Evolutionary conservation across 2,329 filamentous ascomycete genomes (phyloP).

Genomic region (Paramyrothecium roridum): DNA sequence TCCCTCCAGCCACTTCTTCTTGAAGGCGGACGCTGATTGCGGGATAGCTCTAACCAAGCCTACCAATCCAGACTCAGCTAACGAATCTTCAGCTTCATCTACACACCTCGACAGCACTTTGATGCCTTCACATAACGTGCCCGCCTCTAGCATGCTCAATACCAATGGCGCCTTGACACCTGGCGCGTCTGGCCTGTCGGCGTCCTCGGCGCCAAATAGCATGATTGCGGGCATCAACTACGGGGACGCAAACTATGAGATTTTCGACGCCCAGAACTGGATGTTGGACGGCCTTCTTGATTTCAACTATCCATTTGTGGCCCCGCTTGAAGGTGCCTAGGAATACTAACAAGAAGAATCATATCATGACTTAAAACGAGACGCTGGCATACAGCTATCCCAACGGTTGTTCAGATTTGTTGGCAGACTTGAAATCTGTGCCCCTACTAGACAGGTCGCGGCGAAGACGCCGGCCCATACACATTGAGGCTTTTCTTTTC

Average conservation of each 20-base stretch:
- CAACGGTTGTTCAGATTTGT: no score
- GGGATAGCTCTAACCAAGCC: conserved; percentile 72
- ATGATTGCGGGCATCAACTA: conserved; percentile 54
- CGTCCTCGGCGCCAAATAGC: conserved; percentile 36
- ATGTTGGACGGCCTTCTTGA: conserved; percentile 84
- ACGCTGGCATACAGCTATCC: not conserved
- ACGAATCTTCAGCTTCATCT: conserved; percentile 68
- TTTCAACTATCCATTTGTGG: conserved; percentile 67
- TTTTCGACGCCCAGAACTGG: conserved; percentile 92
- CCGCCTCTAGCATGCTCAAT: conserved; percentile 43
- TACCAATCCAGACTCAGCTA: conserved; percentile 77
- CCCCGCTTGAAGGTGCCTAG: conserved; percentile 51
- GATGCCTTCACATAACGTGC: conserved; percentile 35
- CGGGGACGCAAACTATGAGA: conserved; percentile 72
- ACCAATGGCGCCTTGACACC: conserved; percentile 53
- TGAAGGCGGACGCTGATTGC: conserved; percentile 15
- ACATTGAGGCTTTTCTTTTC: not conserved
- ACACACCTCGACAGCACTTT: conserved; percentile 62
- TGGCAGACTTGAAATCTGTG: no score
- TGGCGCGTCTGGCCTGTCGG: conserved; percentile 41
- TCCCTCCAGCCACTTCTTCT: conserved; percentile 8
- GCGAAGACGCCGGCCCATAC: no score
- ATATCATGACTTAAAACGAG: not conserved
- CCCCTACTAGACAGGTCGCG: no score
- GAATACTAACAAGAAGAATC: not conserved